Percentiles rank a stretch among this genome's conserved stretches.
Evolutionary conservation across 2,329 filamentous ascomycete genomes (phyloP).

Genomic region (Sodiomyces alkalinus): DNA sequence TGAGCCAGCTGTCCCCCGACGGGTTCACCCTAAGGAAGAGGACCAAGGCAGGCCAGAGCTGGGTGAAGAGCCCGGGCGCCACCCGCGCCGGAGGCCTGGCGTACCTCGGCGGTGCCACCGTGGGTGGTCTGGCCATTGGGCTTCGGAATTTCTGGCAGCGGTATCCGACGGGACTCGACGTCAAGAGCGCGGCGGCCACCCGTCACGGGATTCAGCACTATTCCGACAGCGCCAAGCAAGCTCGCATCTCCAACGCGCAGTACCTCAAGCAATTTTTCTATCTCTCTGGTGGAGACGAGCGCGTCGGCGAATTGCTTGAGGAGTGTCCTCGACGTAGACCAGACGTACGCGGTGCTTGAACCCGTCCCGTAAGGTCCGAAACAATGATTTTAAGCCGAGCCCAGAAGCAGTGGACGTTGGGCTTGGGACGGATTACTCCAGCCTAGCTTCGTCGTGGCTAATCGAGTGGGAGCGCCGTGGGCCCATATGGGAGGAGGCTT

Average conservation of each 20-base stretch:
- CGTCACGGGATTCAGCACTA: conserved; percentile 49
- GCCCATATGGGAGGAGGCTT: conserved; percentile 34
- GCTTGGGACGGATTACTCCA: conserved; percentile 44
- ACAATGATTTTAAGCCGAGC: conserved; percentile 30
- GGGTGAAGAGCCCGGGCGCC: conserved; percentile 42
- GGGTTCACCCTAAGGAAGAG: conserved; percentile 46
- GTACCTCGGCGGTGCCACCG: conserved; percentile 40
- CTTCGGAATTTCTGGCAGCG: conserved; percentile 49
- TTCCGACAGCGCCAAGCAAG: conserved; percentile 45
- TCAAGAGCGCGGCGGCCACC: conserved; percentile 34
- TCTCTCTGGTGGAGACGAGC: conserved; percentile 40
- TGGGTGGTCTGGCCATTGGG: conserved; percentile 43
- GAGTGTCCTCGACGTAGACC: conserved; percentile 35
- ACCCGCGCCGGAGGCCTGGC: conserved; percentile 39
- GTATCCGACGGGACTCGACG: conserved; percentile 42
- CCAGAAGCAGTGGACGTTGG: conserved; percentile 29
- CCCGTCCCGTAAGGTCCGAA: conserved; percentile 43
- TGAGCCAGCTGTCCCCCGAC: conserved; percentile 42
- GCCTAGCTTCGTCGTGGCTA: conserved; percentile 40
- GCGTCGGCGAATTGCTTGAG: conserved; percentile 36
- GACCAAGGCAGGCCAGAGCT: conserved; percentile 39
- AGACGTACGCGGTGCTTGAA: conserved; percentile 37
- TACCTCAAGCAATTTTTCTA: conserved; percentile 43
- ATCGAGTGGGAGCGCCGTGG: conserved; percentile 45
- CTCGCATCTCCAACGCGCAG: conserved; percentile 40